phyloP scores from a whole-genome alignment of 257 asterid genomes.

The Ballota nigra region DNA sequence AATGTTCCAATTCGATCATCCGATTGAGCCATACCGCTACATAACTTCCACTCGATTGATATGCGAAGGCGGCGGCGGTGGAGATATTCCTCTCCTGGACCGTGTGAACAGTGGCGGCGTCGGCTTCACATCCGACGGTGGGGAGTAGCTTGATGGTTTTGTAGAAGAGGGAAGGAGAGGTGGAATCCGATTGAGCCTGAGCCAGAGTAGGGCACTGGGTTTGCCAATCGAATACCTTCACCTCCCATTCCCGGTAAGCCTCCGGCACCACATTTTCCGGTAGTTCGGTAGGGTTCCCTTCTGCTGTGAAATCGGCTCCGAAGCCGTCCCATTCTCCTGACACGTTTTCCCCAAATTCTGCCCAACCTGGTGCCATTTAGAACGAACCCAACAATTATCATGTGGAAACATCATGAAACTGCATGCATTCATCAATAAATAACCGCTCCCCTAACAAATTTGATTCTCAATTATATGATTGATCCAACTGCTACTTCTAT shows the following conservation, averaged over 20 bases:
- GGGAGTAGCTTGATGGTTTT: conserved; percentile 69
- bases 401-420: background rate
- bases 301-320: conserved; percentile 74
- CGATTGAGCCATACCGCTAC: conserved; percentile 53
- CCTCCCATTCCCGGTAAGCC: conserved; percentile 93
- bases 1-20: conserved; percentile 67
- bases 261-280: conserved; percentile 88
- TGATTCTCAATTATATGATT: background rate
- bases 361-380: conserved; percentile 45
- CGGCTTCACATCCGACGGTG: conserved; percentile 97
- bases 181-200: conserved; percentile 35
- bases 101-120: conserved; percentile 72
- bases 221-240: conserved; percentile 88
- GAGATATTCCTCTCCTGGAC: conserved; percentile 38
- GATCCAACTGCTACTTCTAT: background rate
- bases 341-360: conserved; percentile 53
- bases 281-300: conserved; percentile 62
- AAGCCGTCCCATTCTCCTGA: conserved; percentile 98
- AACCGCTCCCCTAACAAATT: too few relatives aligned
- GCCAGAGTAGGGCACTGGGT: conserved; percentile 97
- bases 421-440: background rate
- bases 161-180: conserved; percentile 41
- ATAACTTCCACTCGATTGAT: conserved; percentile 60
- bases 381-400: background rate
- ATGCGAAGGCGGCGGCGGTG: conserved; percentile 41